phyloP scores from a whole-genome alignment of 306 rosid species.

The Casuarina glauca region DNA sequence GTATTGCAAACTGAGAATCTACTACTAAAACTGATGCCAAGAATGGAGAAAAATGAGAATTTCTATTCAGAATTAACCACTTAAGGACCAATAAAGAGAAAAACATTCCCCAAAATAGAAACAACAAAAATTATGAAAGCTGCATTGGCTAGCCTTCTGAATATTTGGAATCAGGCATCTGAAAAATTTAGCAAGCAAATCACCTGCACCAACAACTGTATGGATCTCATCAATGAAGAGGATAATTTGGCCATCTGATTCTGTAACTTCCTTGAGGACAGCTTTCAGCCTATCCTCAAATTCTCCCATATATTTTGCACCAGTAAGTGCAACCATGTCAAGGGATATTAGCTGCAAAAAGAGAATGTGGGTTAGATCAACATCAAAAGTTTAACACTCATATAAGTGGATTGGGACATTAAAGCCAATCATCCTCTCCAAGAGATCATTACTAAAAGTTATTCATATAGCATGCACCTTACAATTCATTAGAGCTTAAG shows the following conservation, averaged over 20 bases:
- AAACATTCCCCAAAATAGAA: slow-evolving; percentile 7
- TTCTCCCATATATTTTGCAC: slow-evolving; percentile 97
- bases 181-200: slow-evolving; percentile 22
- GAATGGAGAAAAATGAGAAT: slow-evolving; percentile 3
- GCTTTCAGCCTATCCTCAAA: slow-evolving; percentile 99
- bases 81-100: not conserved
- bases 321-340: slow-evolving; percentile 97
- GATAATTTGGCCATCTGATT: slow-evolving; percentile 93
- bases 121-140: slow-evolving; percentile 3
- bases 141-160: slow-evolving; percentile 13
- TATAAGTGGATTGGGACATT: not conserved
- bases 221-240: slow-evolving; percentile 97
- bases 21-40: not conserved
- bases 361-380: slow-evolving; percentile 17
- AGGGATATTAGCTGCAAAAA: slow-evolving; percentile 87
- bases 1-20: slow-evolving; percentile 11
- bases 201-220: slow-evolving; percentile 99
- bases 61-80: slow-evolving; percentile 3
- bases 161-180: slow-evolving; percentile 1
- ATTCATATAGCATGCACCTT: slow-evolving; percentile 56
- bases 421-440: not conserved
- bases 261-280: slow-evolving; percentile 97
- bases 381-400: not conserved
- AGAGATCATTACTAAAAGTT: not conserved
- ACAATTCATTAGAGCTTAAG: slow-evolving; percentile 95